phyloP scores from a whole-genome alignment of 176 grass and related monocot genomes.

The Oryza glaberrima region DNA sequence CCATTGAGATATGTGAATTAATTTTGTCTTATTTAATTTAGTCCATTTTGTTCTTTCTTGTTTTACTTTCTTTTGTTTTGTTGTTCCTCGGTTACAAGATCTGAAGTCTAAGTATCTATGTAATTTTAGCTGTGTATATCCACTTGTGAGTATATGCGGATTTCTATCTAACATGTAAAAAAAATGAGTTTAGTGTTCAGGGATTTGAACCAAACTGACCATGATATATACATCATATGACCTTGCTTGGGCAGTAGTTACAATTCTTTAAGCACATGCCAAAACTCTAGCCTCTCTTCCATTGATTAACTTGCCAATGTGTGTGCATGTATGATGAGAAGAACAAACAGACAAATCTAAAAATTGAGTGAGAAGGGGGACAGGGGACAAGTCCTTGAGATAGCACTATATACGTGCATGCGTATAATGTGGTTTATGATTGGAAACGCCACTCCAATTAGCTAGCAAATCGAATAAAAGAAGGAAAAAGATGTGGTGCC shows the following conservation, averaged over 20 bases:
- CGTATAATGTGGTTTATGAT: background rate
- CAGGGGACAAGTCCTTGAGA: background rate
- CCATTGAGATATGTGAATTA: background rate
- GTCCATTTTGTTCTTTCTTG: too few relatives aligned
- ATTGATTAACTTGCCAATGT: background rate
- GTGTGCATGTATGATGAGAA: background rate
- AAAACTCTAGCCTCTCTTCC: background rate
- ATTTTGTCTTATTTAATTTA: background rate
- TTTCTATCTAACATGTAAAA: too few relatives aligned
- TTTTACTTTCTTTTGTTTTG: too few relatives aligned
- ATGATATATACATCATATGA: background rate
- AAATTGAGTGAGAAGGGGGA: background rate
- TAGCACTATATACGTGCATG: background rate
- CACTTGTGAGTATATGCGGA: too few relatives aligned
- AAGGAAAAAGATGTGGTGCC: background rate
- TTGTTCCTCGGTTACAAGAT: too few relatives aligned
- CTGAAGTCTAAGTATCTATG: too few relatives aligned
- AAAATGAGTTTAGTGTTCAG: background rate
- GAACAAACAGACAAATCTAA: constrained; percentile 27
- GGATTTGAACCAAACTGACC: background rate
- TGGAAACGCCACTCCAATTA: background rate
- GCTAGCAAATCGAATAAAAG: background rate
- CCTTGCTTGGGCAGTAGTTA: background rate
- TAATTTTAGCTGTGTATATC: too few relatives aligned
- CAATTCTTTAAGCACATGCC: background rate